Percentiles rank a stretch among this genome's conserved stretches.
Conservation (phyloP, 495 filamentous ascomycete species). For the Corynascus novoguineensis region DNA sequence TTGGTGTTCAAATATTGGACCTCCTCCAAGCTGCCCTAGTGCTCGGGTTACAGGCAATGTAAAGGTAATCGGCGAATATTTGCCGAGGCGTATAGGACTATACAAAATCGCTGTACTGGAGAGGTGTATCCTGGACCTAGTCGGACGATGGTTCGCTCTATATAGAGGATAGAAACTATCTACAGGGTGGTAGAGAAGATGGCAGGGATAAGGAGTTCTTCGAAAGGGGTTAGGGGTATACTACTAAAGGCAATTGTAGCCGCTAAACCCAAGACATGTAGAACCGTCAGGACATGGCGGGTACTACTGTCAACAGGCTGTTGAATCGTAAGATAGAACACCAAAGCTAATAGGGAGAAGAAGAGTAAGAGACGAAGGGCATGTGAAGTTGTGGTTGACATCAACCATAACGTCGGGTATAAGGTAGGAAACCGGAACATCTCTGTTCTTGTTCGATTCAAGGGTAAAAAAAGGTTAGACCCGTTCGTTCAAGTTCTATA, state of each 20-base stretch:
- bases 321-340: background rate
- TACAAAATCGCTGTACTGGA: background rate
- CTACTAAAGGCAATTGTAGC: background rate
- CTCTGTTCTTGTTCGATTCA: background rate
- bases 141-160: background rate
- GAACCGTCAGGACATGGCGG: background rate
- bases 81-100: background rate
- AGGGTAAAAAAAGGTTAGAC: too few relatives aligned
- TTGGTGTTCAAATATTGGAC: background rate
- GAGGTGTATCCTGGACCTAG: too few relatives aligned
- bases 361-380: background rate
- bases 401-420: background rate
- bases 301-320: background rate
- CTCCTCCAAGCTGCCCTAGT: background rate
- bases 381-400: background rate
- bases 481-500: too few relatives aligned
- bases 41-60: background rate
- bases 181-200: background rate
- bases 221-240: background rate
- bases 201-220: background rate
- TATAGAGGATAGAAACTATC: background rate
- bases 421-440: background rate
- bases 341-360: background rate
- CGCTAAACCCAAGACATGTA: background rate
- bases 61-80: conserved; percentile 9